These are phyloP conservation scores for Manihot esculenta DNA, from an alignment of 441 rosid genomes.

Conservation along the genomic window DNA sequence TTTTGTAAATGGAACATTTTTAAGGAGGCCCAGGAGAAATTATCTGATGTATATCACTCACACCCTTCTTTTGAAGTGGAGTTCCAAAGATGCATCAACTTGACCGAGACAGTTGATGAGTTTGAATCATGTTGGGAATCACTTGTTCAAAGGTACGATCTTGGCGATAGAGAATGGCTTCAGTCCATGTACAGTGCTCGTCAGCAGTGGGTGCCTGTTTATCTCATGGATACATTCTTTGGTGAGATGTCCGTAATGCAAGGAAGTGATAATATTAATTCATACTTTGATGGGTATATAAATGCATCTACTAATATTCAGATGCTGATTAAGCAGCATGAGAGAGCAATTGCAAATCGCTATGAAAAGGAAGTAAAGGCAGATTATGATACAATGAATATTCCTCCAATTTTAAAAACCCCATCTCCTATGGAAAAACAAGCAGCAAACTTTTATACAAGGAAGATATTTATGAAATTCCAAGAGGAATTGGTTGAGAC, in stretches of 20 bases:
- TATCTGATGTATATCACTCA: constrained; percentile 53
- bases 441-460: constrained; percentile 69
- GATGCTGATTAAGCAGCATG: constrained; percentile 69
- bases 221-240: constrained; percentile 66
- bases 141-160: constrained; percentile 59
- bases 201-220: constrained; percentile 75
- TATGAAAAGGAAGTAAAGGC: constrained; percentile 78
- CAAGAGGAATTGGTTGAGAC: constrained; percentile 90
- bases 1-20: constrained; percentile 80
- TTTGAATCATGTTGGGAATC: constrained; percentile 69
- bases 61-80: constrained; percentile 71
- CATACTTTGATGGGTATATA: constrained; percentile 75
- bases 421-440: constrained; percentile 96
- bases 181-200: constrained; percentile 57
- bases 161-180: constrained; percentile 72
- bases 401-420: constrained; percentile 55
- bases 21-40: constrained; percentile 68
- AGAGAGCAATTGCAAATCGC: constrained; percentile 62
- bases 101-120: constrained; percentile 64
- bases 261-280: constrained; percentile 60
- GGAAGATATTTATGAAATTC: constrained; percentile 65
- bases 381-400: constrained; percentile 68
- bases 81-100: constrained; percentile 62
- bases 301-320: constrained; percentile 60
- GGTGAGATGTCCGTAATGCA: constrained; percentile 65